Percentiles rank a stretch among this genome's conserved stretches.
phyloP scores from a whole-genome alignment of 2,329 filamentous ascomycete species.

The Fusarium nematophilum region DNA sequence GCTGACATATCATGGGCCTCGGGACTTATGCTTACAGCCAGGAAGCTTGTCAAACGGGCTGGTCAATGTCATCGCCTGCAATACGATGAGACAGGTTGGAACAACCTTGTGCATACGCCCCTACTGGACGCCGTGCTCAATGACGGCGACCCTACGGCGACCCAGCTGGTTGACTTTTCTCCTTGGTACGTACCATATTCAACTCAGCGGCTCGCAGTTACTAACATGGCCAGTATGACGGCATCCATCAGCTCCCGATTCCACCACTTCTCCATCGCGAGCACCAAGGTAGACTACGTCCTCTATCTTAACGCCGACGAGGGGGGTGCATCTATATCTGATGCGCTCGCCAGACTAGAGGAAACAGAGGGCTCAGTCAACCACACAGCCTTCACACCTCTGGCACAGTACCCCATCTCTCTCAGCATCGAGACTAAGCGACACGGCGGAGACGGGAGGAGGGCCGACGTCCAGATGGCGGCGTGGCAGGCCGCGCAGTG shows the following conservation, averaged over 20 bases:
- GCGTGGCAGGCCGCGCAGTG: constrained; percentile 18
- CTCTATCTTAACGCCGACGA: constrained; percentile 2
- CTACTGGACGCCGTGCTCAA: constrained; percentile 5
- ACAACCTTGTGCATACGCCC: constrained; percentile 15
- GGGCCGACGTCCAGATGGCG: constrained; percentile 8
- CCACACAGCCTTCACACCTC: constrained; percentile 9
- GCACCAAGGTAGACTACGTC: constrained; percentile 13
- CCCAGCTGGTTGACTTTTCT: neutral
- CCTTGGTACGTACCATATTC: constrained; percentile 3
- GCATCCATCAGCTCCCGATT: neutral
- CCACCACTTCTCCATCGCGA: neutral
- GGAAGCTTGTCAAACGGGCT: neutral
- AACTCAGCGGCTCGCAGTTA: neutral
- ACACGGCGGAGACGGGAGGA: neutral
- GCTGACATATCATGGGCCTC: neutral
- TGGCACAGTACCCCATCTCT: constrained; percentile 1
- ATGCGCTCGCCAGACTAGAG: neutral
- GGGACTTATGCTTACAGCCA: neutral
- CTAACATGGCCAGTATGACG: constrained; percentile 8
- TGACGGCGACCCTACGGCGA: neutral
- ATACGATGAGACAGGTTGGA: constrained; percentile 17
- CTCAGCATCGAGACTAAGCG: constrained; percentile 20
- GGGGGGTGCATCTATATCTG: neutral
- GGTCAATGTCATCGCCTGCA: constrained; percentile 5
- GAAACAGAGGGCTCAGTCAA: constrained; percentile 5